phyloP scores from a whole-genome alignment of 495 filamentous ascomycete genomes.

The Annulohypoxylon moriforme region DNA sequence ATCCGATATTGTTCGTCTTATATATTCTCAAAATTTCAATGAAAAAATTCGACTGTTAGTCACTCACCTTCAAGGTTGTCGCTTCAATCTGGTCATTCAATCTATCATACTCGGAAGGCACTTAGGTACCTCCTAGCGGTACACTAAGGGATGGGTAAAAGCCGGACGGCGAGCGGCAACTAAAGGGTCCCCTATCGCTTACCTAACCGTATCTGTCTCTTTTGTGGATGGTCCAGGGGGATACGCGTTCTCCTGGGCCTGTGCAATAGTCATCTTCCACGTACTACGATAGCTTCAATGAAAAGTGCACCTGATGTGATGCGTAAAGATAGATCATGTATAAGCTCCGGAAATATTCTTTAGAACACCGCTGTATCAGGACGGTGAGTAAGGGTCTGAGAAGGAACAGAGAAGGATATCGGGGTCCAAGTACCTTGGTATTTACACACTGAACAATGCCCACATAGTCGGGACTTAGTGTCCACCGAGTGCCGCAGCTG shows the following conservation, averaged over 20 bases:
- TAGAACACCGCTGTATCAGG: slow-evolving; percentile 1
- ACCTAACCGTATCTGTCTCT: slow-evolving; percentile 1
- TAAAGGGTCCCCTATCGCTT: slow-evolving; percentile 4
- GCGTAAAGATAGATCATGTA: slow-evolving; percentile 5
- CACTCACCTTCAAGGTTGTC: slow-evolving; percentile 2
- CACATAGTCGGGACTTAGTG: background rate
- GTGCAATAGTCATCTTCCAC: slow-evolving; percentile 4
- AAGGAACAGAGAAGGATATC: background rate
- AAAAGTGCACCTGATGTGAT: background rate
- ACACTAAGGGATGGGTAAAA: slow-evolving; percentile 2
- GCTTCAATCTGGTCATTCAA: background rate
- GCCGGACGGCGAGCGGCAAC: background rate
- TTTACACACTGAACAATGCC: background rate
- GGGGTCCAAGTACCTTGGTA: background rate
- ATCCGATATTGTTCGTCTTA: background rate
- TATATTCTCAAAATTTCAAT: background rate
- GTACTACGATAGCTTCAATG: background rate
- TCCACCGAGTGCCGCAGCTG: background rate
- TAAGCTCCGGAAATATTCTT: background rate
- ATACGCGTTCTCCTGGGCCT: background rate
- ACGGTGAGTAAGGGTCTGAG: background rate
- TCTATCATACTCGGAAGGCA: background rate
- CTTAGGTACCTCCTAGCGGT: slow-evolving; percentile 1
- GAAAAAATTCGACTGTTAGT: slow-evolving; percentile 4
- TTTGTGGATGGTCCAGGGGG: background rate